Conservation (phyloP, 2,329 filamentous ascomycete species). For the Aspergillus neotritici region DNA sequence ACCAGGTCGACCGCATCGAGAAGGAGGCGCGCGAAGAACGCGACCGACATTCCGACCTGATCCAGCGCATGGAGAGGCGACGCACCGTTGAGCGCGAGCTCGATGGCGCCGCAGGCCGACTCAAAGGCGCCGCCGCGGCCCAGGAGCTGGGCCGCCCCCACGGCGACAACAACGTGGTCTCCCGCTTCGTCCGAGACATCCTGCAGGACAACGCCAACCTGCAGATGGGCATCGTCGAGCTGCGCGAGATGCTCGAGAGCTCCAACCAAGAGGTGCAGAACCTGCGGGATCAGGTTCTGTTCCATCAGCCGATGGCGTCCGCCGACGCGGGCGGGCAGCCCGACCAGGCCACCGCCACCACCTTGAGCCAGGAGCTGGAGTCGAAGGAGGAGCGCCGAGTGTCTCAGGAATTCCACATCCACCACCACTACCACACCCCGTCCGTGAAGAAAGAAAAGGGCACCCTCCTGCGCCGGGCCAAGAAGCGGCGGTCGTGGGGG, state of each 20-base stretch:
- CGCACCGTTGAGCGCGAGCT: conserved; percentile 77
- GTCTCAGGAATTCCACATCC: conserved; percentile 79
- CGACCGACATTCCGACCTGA: conserved; percentile 72
- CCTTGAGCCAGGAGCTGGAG: conserved; percentile 67
- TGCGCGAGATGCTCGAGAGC: conserved; percentile 81
- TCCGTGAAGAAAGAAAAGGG: conserved; percentile 56
- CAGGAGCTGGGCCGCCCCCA: conserved; percentile 58
- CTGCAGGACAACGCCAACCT: conserved; percentile 91
- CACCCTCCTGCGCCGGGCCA: conserved; percentile 51
- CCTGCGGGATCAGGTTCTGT: conserved; percentile 72
- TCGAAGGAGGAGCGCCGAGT: conserved; percentile 43
- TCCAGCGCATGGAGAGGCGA: conserved; percentile 77
- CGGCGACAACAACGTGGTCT: conserved; percentile 67
- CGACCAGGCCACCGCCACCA: conserved; percentile 43
- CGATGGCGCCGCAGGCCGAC: conserved; percentile 67
- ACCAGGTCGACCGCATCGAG: conserved; percentile 85
- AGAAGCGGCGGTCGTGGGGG: conserved; percentile 66
- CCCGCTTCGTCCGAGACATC: conserved; percentile 92
- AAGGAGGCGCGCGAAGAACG: conserved; percentile 73
- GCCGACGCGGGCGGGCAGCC: conserved; percentile 19
- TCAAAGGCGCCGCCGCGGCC: conserved; percentile 73
- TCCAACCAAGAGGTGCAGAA: conserved; percentile 92
- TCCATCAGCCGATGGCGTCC: conserved; percentile 63
- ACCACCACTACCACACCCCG: conserved; percentile 83
- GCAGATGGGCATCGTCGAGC: conserved; percentile 83